Base-by-base conservation (phyloP, 73 alveolate genomes). In the Paramecium tetraurelia region DNA sequence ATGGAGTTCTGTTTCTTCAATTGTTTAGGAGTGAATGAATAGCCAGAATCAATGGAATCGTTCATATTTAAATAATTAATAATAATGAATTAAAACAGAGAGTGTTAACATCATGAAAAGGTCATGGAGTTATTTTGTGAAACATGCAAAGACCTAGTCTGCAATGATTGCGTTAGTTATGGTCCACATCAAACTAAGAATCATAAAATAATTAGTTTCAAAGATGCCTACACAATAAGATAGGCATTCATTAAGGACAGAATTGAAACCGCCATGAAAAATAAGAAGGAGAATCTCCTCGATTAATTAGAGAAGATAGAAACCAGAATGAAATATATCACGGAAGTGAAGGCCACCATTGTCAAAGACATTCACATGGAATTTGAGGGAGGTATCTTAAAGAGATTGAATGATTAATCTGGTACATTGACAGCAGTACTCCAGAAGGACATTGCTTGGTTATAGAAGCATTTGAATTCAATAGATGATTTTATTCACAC, bases 171-270 rank as follows among this genome's bases (percentile, higher is more conserved):
- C 43, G 95, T 92, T 58, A 92, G 88, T 89, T 59, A 88, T 92
- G 97, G 97, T 11, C 97, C 97, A 3, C 97, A 94, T 92, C 85
- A 94, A 75, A 92, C 92, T 31, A 92, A 94, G 92, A 71, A 92
- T 58, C 97, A 94, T 77, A 94, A 87, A 92, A 80, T 94, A 12
- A 94, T 92, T 11, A 86, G 93, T 85, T 86, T 94, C 46, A 85
- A 92, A 41, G 97, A 94, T 94, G 93, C 97, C n/a, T 94, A 89
- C 59, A 75, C 92, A 24, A 94, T 92, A 29, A 92, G 94, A 92
- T 86, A 92, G 38, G 77, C 83, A 63, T 86, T 88, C 68, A 22
- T 94, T 40, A 94, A 76, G 84, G 63, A 85, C 16, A 92, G 88
- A 70, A 92, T 92, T 38, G 94, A 94, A 87, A 86, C 83, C 40